These are phyloP conservation scores for Colletotrichum spinosum DNA, from an alignment of 2,329 filamentous ascomycete genomes.

Conservation along the genomic window DNA sequence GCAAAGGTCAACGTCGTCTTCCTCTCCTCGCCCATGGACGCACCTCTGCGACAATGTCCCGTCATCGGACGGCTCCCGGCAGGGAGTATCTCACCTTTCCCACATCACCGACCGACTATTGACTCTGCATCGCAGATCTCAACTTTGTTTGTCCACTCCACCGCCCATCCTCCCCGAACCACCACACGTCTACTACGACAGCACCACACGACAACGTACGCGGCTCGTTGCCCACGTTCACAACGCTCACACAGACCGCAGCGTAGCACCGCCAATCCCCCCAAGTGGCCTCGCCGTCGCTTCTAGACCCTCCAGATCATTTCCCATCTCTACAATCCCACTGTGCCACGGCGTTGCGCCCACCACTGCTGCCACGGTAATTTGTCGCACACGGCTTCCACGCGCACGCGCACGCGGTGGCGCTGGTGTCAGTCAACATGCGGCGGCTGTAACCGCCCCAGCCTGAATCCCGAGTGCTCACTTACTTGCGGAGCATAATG, in stretches of 20 bases:
- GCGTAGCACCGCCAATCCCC: too few species aligned
- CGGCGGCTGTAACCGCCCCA: background rate
- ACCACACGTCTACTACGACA: background rate
- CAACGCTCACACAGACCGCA: too few species aligned
- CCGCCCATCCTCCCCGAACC: background rate
- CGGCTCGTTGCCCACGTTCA: too few species aligned
- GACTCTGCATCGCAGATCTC: constrained; percentile 15
- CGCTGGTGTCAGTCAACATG: background rate
- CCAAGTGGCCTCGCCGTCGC: too few species aligned
- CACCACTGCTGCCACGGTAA: background rate
- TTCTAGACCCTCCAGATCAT: background rate
- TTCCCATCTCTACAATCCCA: background rate
- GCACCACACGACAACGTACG: too few species aligned
- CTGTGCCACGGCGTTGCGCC: too few species aligned
- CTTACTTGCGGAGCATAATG: too few species aligned
- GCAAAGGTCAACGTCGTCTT: background rate
- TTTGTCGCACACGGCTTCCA: too few species aligned
- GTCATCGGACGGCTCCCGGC: constrained; percentile 33
- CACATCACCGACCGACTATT: background rate
- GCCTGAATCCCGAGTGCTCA: too few species aligned
- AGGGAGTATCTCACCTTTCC: constrained; percentile 26
- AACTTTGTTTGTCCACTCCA: background rate
- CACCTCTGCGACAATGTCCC: constrained; percentile 30
- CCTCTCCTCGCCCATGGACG: constrained; percentile 2
- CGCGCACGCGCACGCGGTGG: too few species aligned